Base-by-base conservation (phyloP, 495 filamentous ascomycete species). In the Penicillium herquei region DNA sequence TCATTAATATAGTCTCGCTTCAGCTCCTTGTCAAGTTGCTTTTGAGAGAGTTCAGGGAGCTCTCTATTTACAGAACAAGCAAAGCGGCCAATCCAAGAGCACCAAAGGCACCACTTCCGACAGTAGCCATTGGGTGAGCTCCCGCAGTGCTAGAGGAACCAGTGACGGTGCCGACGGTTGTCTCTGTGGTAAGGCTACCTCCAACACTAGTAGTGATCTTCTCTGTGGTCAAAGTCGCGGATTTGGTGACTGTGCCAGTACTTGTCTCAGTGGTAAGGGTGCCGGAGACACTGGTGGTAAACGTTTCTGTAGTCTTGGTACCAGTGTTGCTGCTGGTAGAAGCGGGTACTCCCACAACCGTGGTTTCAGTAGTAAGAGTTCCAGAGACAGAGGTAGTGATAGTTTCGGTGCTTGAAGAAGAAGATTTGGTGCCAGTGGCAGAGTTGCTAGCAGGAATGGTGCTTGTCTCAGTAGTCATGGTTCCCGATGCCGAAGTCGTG, bases 31-130 rank as follows among this genome's bases (percentile, higher is more conserved):
- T 26, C 21, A 26, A 26, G 21, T 26, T 26, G 21, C 21, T 26
- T 26, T 26, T 26, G 21, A 26, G 21, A 26, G 21, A 26, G 21
- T 26, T 4, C 2, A 26, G 21, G 4, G 21, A 26, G 21, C 21
- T 26, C 21, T 26, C 21, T 26, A 26, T 26, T 71, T 74, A 78
- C 56, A 76, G 64, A 16, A 72, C 60, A 34, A 78, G 52, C 39
- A 78, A 51, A 35, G 74, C 75, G 49, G 72, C 69, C 35, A 77
- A 59, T 39, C 72, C 74, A 32, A 76, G 58, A 45, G 57, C 72
- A 47, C 73, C 75, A n/a, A 70, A 54, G 31, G 68, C 70, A 45
- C 72, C 71, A 51, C 65, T 70, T 51, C 70, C 69, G 31, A 70
- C 55, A 17, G 74, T 66, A 30, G 66, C 63, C 63, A 70, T 64